Evolutionary conservation across 176 grass and related monocot genomes (phyloP).

Genomic region (Aegilops tauschii): DNA sequence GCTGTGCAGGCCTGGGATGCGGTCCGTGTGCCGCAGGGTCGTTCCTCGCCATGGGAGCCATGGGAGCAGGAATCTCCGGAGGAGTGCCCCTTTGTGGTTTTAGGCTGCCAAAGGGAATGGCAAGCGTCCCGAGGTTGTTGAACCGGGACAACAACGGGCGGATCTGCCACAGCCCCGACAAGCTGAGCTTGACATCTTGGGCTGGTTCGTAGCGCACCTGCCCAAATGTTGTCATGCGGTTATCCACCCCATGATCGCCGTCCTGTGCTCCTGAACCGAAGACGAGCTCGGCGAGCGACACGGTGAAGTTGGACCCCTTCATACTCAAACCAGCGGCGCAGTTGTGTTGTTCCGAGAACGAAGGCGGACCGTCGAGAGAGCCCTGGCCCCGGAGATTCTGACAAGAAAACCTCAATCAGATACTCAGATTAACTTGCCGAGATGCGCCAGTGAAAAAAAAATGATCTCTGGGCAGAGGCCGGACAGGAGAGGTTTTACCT

Average conservation of each 20-base stretch:
- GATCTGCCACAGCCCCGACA: conserved; percentile 67
- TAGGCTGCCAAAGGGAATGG: conserved; percentile 36
- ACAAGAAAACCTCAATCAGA: conserved; percentile 14
- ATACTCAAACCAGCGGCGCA: conserved; percentile 57
- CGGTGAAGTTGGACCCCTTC: conserved; percentile 41
- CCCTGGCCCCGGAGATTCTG: conserved; percentile 36
- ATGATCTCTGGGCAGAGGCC: background rate
- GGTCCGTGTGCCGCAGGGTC: background rate
- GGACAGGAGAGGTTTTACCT: background rate
- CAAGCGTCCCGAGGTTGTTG: conserved; percentile 34
- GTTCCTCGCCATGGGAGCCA: background rate
- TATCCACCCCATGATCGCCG: background rate
- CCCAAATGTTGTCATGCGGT: conserved; percentile 50
- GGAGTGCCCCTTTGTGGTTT: background rate
- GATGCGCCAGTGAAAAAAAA: background rate
- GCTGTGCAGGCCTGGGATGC: background rate
- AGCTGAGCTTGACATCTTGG: conserved; percentile 54
- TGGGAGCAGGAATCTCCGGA: background rate
- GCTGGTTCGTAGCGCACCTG: conserved; percentile 38
- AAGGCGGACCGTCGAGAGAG: conserved; percentile 41
- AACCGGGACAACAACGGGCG: conserved; percentile 14
- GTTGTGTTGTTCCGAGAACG: conserved; percentile 46
- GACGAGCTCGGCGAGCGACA: conserved; percentile 54
- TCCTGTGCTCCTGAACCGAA: conserved; percentile 27
- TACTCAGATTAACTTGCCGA: background rate